Conservation (phyloP, 106 monocot genomes). For the Triglochin maritima region DNA sequence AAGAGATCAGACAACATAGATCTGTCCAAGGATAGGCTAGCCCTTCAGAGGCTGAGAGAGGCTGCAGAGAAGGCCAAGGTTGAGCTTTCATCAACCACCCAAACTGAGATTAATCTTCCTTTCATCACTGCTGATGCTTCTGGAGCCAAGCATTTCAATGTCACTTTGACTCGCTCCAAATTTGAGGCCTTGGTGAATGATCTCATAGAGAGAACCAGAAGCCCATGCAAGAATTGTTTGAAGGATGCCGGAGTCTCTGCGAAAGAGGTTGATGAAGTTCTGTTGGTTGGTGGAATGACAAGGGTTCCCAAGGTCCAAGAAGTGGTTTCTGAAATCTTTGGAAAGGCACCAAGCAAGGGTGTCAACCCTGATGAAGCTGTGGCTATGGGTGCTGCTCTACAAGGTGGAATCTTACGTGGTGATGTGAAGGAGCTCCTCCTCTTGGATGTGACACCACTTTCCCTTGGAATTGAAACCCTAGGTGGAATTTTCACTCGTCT, state of each 20-base stretch:
- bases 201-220: conserved; percentile 60
- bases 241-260: conserved; percentile 60
- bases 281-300: conserved; percentile 89
- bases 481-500: conserved; percentile 50
- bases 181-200: conserved; percentile 55
- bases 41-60: conserved; percentile 67
- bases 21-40: conserved; percentile 72
- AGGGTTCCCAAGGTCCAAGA: conserved; percentile 82
- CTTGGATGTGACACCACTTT: conserved; percentile 65
- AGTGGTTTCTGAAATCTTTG: conserved; percentile 53
- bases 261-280: conserved; percentile 74
- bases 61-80: conserved; percentile 92
- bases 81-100: conserved; percentile 81
- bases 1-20: conserved; percentile 63
- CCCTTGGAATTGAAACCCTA: conserved; percentile 52
- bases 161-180: conserved; percentile 79
- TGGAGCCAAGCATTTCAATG: conserved; percentile 77
- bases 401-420: conserved; percentile 76
- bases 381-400: conserved; percentile 74
- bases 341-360: conserved; percentile 71
- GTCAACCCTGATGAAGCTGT: conserved; percentile 91
- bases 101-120: conserved; percentile 73
- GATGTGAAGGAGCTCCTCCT: conserved; percentile 76
- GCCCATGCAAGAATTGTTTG: conserved; percentile 69
- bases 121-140: conserved; percentile 79